phyloP scores from a whole-genome alignment of 805 yeast genomes.

The Barnettozyma salicaria region DNA sequence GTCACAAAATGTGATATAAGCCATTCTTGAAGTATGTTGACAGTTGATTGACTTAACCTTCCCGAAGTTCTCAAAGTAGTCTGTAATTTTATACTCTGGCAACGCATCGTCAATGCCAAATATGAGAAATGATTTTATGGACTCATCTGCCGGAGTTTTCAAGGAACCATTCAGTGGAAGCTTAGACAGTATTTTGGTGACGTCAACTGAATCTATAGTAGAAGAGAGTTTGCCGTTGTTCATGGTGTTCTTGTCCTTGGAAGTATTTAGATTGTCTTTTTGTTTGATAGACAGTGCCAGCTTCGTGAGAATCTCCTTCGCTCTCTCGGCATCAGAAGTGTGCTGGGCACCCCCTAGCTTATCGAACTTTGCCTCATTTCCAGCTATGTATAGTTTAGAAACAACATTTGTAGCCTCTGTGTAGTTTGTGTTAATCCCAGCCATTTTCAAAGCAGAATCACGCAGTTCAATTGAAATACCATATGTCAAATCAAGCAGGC shows the following conservation, averaged over 20 bases:
- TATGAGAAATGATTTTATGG: conserved; percentile 57
- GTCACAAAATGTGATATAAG: conserved; percentile 49
- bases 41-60: conserved; percentile 42
- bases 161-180: conserved; percentile 69
- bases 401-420: conserved; percentile 45
- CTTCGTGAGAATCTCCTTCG: conserved; percentile 46
- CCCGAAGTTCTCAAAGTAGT: conserved; percentile 43
- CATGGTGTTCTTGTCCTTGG: conserved; percentile 1
- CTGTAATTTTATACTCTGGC: conserved; percentile 56
- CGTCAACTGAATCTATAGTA: conserved; percentile 33
- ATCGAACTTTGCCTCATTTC: conserved; percentile 34
- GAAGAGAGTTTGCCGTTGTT: conserved; percentile 13
- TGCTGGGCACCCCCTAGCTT: conserved; percentile 33
- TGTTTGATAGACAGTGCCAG: conserved; percentile 27
- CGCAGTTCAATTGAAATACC: conserved; percentile 75
- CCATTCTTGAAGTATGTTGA: conserved; percentile 57
- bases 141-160: conserved; percentile 34
- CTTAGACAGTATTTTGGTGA: conserved; percentile 46
- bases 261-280: conserved; percentile 7
- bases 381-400: conserved; percentile 51
- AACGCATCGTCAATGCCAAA: conserved; percentile 66
- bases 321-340: conserved; percentile 33
- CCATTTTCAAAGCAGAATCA: conserved; percentile 74
- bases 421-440: conserved; percentile 40
- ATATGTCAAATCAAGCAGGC: conserved; percentile 76